Evolutionary conservation across 257 asterid genomes (phyloP).

Genomic region (Lantana camara): DNA sequence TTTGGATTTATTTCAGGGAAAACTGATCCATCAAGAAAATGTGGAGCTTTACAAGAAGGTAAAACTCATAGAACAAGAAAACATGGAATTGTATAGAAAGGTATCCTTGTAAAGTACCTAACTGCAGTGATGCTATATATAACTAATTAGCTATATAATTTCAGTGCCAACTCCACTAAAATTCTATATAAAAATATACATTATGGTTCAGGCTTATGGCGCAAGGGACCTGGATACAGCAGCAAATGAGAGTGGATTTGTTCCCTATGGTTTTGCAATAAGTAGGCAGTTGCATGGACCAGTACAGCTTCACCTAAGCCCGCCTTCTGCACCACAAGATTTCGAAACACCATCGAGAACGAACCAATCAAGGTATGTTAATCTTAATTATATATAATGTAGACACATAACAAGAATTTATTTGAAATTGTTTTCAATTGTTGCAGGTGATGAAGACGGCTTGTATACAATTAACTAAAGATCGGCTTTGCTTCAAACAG

Average conservation of each 20-base stretch:
- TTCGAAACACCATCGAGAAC: conserved; percentile 30
- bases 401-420: background rate
- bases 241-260: conserved; percentile 30
- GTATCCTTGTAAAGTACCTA: conserved; percentile 28
- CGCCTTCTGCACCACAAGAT: conserved; percentile 38
- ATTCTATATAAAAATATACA: too few relatives aligned
- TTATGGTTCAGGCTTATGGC: conserved; percentile 60
- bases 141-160: background rate
- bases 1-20: conserved; percentile 49
- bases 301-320: conserved; percentile 64
- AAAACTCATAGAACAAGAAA: conserved; percentile 56
- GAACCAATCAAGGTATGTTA: conserved; percentile 47
- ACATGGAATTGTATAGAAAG: conserved; percentile 48
- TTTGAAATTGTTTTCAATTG: background rate
- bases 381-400: too few relatives aligned
- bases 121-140: too few relatives aligned
- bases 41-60: conserved; percentile 85
- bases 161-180: too few relatives aligned
- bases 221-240: conserved; percentile 36
- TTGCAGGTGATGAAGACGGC: background rate
- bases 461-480: background rate
- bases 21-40: conserved; percentile 68
- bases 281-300: conserved; percentile 34
- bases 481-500: too few relatives aligned
- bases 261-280: conserved; percentile 39